Conservation (phyloP, 1,284 basidiomycete genomes). For the Irpex sp. region DNA sequence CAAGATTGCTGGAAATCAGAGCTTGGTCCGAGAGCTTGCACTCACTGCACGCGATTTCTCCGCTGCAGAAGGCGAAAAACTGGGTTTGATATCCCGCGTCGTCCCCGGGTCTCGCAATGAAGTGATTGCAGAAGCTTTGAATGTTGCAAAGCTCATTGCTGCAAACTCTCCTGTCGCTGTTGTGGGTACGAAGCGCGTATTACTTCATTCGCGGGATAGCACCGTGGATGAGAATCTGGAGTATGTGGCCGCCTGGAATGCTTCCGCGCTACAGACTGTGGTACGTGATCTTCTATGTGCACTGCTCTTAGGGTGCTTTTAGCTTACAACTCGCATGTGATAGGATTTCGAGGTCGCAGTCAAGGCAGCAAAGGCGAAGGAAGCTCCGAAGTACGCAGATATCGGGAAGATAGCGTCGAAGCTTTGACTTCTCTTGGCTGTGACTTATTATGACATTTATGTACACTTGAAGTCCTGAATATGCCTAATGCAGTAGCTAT, state of each 20-base stretch:
- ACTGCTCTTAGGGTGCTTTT: background rate
- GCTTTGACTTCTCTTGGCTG: conserved; percentile 7
- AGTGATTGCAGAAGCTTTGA: conserved; percentile 59
- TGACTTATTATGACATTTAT: background rate
- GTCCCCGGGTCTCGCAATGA: conserved; percentile 63
- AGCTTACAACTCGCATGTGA: background rate
- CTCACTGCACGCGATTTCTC: conserved; percentile 76
- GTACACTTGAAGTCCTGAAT: too few species aligned
- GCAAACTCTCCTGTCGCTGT: conserved; percentile 83
- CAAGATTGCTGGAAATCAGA: conserved; percentile 79
- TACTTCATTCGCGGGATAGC: conserved; percentile 76
- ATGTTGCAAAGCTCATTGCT: conserved; percentile 68
- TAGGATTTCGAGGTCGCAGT: conserved; percentile 25
- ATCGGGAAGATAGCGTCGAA: conserved; percentile 19
- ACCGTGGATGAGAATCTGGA: conserved; percentile 77
- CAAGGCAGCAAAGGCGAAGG: conserved; percentile 23
- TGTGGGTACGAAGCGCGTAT: conserved; percentile 75
- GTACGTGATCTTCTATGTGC: conserved; percentile 35
- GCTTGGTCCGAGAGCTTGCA: conserved; percentile 77
- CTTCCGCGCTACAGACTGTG: conserved; percentile 63
- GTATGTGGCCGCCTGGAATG: conserved; percentile 81
- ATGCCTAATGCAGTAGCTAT: too few species aligned
- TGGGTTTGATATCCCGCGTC: conserved; percentile 80
- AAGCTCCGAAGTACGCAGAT: conserved; percentile 19
- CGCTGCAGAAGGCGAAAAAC: conserved; percentile 63